Evolutionary conservation across 2,329 filamentous ascomycete species (phyloP).

Genomic region (Colletotrichum tamarilloi): DNA sequence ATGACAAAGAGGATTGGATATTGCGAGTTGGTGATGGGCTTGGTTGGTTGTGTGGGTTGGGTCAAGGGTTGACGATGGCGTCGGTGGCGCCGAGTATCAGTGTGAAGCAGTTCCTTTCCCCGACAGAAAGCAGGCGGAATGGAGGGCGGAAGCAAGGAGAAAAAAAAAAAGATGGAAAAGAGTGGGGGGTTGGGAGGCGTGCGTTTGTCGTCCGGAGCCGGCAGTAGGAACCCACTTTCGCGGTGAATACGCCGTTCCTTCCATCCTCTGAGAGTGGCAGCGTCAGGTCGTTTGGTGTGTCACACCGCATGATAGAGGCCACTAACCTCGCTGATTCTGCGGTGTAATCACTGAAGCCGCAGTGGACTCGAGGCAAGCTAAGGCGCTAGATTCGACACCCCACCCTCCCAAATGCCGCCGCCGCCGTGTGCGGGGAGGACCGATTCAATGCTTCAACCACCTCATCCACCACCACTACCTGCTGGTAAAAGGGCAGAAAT

Average conservation of each 20-base stretch:
- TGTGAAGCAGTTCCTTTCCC: not conserved
- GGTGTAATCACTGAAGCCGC: not conserved
- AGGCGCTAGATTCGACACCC: not conserved
- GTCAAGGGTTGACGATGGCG: conserved; percentile 4
- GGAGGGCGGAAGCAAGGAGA: not conserved
- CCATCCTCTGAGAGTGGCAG: not conserved
- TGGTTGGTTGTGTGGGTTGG: not conserved
- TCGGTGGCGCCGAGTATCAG: conserved; percentile 1
- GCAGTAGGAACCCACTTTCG: not conserved
- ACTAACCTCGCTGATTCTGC: not conserved
- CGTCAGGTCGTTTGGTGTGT: not conserved
- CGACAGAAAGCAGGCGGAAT: not conserved
- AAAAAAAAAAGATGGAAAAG: not conserved
- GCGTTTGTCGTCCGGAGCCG: not conserved
- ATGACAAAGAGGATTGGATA: conserved; percentile 2
- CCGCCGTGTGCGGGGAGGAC: not conserved
- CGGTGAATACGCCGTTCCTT: not conserved
- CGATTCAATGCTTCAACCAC: too few relatives aligned
- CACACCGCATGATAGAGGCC: not conserved
- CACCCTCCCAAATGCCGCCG: not conserved
- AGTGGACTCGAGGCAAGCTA: not conserved
- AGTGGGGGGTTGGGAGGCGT: not conserved
- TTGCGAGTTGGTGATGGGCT: not conserved
- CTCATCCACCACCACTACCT: not conserved
- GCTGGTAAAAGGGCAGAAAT: not conserved